Conservation (phyloP, 805 yeast genomes). For the Komagataella mondaviorum region DNA sequence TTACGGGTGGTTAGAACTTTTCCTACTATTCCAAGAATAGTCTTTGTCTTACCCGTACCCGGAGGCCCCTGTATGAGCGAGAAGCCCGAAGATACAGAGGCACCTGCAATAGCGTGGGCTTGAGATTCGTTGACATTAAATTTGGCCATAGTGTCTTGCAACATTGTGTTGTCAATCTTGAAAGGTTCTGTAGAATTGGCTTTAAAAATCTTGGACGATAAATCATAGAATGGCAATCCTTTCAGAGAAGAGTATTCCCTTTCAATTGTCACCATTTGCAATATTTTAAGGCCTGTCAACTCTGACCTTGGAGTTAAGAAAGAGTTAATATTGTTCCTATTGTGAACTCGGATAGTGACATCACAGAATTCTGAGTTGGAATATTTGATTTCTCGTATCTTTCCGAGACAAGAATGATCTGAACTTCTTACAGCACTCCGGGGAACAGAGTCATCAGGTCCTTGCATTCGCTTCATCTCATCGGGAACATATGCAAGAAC, state of each 20-base stretch:
- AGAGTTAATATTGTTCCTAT: slow-evolving; percentile 35
- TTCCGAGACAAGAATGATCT: slow-evolving; percentile 52
- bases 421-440: slow-evolving; percentile 20
- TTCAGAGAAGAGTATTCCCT: slow-evolving; percentile 79
- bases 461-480: slow-evolving; percentile 8
- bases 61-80: slow-evolving; percentile 97
- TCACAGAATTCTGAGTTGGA: slow-evolving; percentile 59
- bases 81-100: slow-evolving; percentile 60
- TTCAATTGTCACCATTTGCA: slow-evolving; percentile 85
- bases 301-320: slow-evolving; percentile 50
- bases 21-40: slow-evolving; percentile 86
- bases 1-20: slow-evolving; percentile 36
- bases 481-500: slow-evolving; percentile 43
- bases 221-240: slow-evolving; percentile 74
- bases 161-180: slow-evolving; percentile 20
- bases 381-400: slow-evolving; percentile 58
- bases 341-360: slow-evolving; percentile 55
- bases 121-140: slow-evolving; percentile 77
- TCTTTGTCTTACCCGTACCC: slow-evolving; percentile 97
- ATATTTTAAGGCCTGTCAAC: slow-evolving; percentile 57
- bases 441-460: slow-evolving; percentile 10
- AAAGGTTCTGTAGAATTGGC: slow-evolving; percentile 46
- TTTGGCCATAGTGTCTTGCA: slow-evolving; percentile 26
- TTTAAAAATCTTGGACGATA: slow-evolving; percentile 47
- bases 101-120: slow-evolving; percentile 75